Base-by-base conservation (phyloP, 2,329 filamentous ascomycete species). In the Alternaria angustiovoidea region DNA sequence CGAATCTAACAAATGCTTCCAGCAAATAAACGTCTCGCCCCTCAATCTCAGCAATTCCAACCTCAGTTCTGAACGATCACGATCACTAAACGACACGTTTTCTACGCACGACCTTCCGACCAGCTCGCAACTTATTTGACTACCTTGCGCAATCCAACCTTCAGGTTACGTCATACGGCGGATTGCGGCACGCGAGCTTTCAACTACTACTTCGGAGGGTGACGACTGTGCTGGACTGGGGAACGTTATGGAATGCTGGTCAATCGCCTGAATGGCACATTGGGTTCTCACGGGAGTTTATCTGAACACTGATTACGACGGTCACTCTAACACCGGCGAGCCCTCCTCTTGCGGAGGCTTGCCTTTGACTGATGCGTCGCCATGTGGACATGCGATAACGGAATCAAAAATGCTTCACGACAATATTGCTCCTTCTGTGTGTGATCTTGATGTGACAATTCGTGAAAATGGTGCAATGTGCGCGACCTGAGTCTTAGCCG, bases 21-120 rank as follows among this genome's bases (percentile, higher is more conserved):
- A 82, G 80, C 80, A 82, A 82, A 76, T 82, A 84, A 84, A 79
- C 81, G 70, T 74, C 78, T 84, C 81, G 81, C 77, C 72, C 73
- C 77, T 71, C 75, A 72, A 78, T 75, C 75, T 73, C 76, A 72
- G 74, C 74, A 64, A 49, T 67, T 65, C 69, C 57, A 60, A 67
- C 70, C 71, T 73, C 70, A 72, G 69, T 70, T 65, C 64, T 71
- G 64, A 72, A 69, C 60, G 62, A 71, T 61, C 69, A 68, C 66
- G 66, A 72, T 64, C 63, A 63, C 49, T 68, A 65, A 74, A 69
- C 66, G 61, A 68, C 49, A 63, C 66, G 64, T 71, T 69, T 64
- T 66, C 62, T 63, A 68, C 62, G 66, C 61, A 67, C 66, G 65
- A 58, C 65, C 61, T 69, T 69, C 51, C 54, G 49, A 60, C 56